Percentiles rank a stretch among this genome's conserved stretches.
phyloP scores from a whole-genome alignment of 2,329 filamentous ascomycete species.

The Chaetomiaceae sp. region DNA sequence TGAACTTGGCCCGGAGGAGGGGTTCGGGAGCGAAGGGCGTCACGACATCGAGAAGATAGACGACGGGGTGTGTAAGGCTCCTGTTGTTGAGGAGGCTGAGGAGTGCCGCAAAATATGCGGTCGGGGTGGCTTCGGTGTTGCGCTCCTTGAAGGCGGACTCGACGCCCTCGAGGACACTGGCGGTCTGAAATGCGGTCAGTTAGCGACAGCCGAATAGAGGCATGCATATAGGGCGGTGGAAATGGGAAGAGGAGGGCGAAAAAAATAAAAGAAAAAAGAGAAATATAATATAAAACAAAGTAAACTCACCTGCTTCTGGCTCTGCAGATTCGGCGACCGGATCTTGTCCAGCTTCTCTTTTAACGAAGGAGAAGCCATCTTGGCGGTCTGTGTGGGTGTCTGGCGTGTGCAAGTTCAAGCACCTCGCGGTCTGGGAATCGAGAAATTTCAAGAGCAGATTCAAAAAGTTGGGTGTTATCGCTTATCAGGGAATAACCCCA shows the following conservation, averaged over 20 bases:
- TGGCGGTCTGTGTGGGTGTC: conserved; percentile 19
- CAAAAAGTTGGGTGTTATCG: conserved; percentile 27
- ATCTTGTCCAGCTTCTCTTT: conserved; percentile 96
- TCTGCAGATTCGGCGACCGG: conserved; percentile 91
- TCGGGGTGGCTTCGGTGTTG: conserved; percentile 75
- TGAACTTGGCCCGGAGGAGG: conserved; percentile 90
- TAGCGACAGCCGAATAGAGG: neutral
- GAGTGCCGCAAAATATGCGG: conserved; percentile 93
- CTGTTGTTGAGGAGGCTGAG: conserved; percentile 81
- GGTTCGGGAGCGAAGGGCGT: conserved; percentile 79
- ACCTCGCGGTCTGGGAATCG: conserved; percentile 17
- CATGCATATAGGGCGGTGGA: neutral
- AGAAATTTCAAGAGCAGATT: conserved; percentile 24
- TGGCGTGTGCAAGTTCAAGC: conserved; percentile 16
- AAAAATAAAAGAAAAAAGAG: too few relatives aligned
- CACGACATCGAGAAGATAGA: conserved; percentile 92
- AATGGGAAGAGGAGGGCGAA: too few relatives aligned
- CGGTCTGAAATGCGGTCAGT: conserved; percentile 52
- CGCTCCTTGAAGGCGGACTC: conserved; percentile 90
- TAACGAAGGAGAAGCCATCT: conserved; percentile 52
- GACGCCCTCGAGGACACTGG: conserved; percentile 81
- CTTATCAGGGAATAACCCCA: conserved; percentile 19
- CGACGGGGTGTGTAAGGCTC: conserved; percentile 76
- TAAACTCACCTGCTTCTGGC: conserved; percentile 73
- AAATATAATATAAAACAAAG: conserved; percentile 19